These are phyloP conservation scores for Blastobotrys mokoenaii DNA, from an alignment of 805 yeast species.

Conservation along the genomic window DNA sequence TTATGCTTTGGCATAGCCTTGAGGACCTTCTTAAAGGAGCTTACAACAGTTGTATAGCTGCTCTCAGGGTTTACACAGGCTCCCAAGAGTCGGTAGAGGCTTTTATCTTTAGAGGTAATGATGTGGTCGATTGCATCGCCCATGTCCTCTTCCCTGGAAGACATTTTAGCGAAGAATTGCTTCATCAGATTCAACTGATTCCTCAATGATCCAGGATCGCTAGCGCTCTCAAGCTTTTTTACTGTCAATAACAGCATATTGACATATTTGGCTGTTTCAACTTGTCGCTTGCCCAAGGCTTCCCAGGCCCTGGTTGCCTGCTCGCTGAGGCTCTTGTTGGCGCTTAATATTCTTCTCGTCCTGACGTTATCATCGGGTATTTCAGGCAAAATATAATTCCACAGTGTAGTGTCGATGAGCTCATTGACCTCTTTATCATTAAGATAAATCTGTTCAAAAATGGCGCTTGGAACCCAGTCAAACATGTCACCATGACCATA, in stretches of 20 bases:
- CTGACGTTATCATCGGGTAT: slow-evolving; percentile 35
- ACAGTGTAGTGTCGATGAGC: slow-evolving; percentile 50
- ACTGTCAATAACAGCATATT: slow-evolving; percentile 7
- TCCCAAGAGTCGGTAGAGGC: slow-evolving; percentile 49
- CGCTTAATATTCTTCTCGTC: slow-evolving; percentile 43
- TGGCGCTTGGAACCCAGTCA: slow-evolving; percentile 52
- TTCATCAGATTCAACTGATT: neutral
- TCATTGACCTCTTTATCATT: slow-evolving; percentile 61
- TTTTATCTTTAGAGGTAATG: slow-evolving; percentile 44
- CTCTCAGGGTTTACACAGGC: slow-evolving; percentile 48
- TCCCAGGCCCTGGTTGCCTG: slow-evolving; percentile 54
- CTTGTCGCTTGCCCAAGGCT: slow-evolving; percentile 63
- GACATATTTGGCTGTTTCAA: slow-evolving; percentile 39
- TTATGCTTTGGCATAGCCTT: slow-evolving; percentile 46
- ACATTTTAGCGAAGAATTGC: slow-evolving; percentile 35
- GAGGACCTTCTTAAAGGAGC: slow-evolving; percentile 23
- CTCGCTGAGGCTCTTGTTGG: slow-evolving; percentile 42
- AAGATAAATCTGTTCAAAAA: slow-evolving; percentile 62
- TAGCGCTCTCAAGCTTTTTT: neutral
- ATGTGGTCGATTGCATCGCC: slow-evolving; percentile 45
- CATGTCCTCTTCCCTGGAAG: slow-evolving; percentile 47
- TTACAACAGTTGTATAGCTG: slow-evolving; percentile 51
- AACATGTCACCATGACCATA: slow-evolving; percentile 31
- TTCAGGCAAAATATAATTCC: slow-evolving; percentile 54
- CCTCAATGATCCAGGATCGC: neutral